Base-by-base conservation (phyloP, 2,329 filamentous ascomycete species). In the Verticillium zaregamsianum region DNA sequence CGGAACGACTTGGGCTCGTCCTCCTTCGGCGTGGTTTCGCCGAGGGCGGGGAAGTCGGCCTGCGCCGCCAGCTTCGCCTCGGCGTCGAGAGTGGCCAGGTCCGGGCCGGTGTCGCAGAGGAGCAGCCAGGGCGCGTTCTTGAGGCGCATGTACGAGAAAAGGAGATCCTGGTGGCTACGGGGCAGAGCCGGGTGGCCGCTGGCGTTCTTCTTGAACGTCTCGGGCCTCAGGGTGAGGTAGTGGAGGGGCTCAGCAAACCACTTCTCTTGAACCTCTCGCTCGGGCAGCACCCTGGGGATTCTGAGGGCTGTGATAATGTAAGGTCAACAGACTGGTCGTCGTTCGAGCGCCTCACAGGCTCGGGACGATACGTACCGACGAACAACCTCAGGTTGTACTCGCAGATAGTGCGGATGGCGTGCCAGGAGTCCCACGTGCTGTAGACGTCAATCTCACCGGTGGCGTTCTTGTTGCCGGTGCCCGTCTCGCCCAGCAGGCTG, bases 341-440 rank as follows among this genome's bases (percentile, higher is more conserved):
- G 4, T 7, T 9, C 20, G 12, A 49, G 20, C 9, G 20, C 8
- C 7, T 49, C 20, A 12, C 6, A 40, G 37, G 37, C 3, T 15
- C 12, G 14, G 37, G 15, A n/a, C 7, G 37, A 17, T 54, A 73
- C 92, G 80, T 89, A 97, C 94, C 91, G 75, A 97, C 86, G 70
- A 87, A 90, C 40, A 99, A 82, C 73, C 92, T 86, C 61, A 84
- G 78, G 74, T 89, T 90, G 76, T 99, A 98, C 77, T 89, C 90
- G 83, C 93, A 97, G 62, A 92, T 81, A 59, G 88, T 89, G 59
- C 95, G 86, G 69, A 99, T 90, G 25, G 89, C 82, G 73, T 99
- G 90, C 95, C 95, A 99, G 1, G 90, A 89, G 75, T 98, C 93
- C 96, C 96, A 99, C 2, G 89, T 84, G 59, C 88, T 88, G 74